phyloP scores from a whole-genome alignment of 2,329 filamentous ascomycete genomes.

The Trichoderma endophyticum region DNA sequence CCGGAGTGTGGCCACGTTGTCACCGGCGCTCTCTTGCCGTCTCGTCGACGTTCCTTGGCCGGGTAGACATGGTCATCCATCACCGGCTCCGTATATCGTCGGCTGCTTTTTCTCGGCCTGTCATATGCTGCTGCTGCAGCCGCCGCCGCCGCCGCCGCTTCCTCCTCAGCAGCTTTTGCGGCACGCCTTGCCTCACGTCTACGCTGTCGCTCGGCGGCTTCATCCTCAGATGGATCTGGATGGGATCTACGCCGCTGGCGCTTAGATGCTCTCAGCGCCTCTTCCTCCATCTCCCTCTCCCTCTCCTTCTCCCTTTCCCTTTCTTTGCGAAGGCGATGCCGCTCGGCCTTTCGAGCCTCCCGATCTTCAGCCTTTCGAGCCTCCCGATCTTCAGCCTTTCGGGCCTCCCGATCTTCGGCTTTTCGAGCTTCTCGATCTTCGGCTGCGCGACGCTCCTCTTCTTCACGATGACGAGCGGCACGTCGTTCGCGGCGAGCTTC shows the following conservation, averaged over 20 bases:
- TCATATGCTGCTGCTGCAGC: constrained; percentile 24
- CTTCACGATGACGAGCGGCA: constrained; percentile 47
- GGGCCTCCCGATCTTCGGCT: constrained; percentile 44
- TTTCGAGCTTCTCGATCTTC: constrained; percentile 35
- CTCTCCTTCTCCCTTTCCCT: constrained; percentile 35
- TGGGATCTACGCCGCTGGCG: constrained; percentile 50
- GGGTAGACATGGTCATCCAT: constrained; percentile 46
- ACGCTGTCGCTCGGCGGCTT: constrained; percentile 53
- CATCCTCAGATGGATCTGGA: constrained; percentile 43
- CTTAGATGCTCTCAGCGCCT: constrained; percentile 44
- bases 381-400: constrained; percentile 40
- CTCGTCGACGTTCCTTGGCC: constrained; percentile 36
- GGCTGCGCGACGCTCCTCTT: constrained; percentile 46
- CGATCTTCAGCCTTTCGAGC: constrained; percentile 33
- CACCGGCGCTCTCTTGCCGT: constrained; percentile 35
- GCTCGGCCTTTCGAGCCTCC: constrained; percentile 35
- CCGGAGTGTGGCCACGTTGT: constrained; percentile 60
- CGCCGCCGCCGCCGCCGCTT: constrained; percentile 24
- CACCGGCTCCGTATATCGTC: constrained; percentile 41
- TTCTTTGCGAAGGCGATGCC: constrained; percentile 49
- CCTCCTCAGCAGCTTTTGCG: constrained; percentile 40
- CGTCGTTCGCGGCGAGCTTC: constrained; percentile 56
- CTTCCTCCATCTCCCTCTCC: constrained; percentile 44
- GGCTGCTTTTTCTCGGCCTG: constrained; percentile 35
- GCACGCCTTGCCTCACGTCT: constrained; percentile 52